Conservation (phyloP, 495 filamentous ascomycete genomes). For the Penicillium parvum region DNA sequence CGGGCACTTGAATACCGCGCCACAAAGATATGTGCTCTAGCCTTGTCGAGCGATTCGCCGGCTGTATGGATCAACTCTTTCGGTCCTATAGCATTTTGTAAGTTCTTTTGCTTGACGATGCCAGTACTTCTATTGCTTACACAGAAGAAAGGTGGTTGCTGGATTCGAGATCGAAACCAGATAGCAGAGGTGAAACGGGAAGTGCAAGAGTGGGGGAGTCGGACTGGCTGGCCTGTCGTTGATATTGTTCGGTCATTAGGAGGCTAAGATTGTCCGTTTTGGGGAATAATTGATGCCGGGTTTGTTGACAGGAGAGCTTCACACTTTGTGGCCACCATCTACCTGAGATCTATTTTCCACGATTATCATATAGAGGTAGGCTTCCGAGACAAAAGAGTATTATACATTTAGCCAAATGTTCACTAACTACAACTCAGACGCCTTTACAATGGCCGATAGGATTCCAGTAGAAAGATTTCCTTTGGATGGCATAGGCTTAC, state of each 20-base stretch:
- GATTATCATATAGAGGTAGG: no score
- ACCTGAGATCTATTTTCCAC: no score
- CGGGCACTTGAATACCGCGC: slow-evolving; percentile 22
- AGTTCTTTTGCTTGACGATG: no score
- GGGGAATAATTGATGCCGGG: neutral
- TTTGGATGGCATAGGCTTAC: no score
- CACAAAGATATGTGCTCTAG: slow-evolving; percentile 27
- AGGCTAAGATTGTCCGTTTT: neutral
- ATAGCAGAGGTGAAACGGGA: neutral
- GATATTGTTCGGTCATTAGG: slow-evolving; percentile 2
- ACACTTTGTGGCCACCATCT: no score
- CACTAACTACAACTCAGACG: no score
- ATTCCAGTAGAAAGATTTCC: no score
- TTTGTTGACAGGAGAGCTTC: no score
- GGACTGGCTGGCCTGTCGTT: slow-evolving; percentile 4
- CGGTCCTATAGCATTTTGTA: slow-evolving; percentile 37
- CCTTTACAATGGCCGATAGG: no score
- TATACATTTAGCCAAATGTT: no score
- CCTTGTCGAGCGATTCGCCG: slow-evolving; percentile 29
- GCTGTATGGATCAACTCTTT: slow-evolving; percentile 36
- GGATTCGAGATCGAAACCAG: slow-evolving; percentile 12
- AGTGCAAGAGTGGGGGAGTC: slow-evolving; percentile 7
- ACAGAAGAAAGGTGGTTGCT: slow-evolving; percentile 9
- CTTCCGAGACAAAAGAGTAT: no score
- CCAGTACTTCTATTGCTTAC: neutral